These are phyloP conservation scores for Epichloe baconii DNA, from an alignment of 2,329 filamentous ascomycete genomes.

Conservation along the genomic window DNA sequence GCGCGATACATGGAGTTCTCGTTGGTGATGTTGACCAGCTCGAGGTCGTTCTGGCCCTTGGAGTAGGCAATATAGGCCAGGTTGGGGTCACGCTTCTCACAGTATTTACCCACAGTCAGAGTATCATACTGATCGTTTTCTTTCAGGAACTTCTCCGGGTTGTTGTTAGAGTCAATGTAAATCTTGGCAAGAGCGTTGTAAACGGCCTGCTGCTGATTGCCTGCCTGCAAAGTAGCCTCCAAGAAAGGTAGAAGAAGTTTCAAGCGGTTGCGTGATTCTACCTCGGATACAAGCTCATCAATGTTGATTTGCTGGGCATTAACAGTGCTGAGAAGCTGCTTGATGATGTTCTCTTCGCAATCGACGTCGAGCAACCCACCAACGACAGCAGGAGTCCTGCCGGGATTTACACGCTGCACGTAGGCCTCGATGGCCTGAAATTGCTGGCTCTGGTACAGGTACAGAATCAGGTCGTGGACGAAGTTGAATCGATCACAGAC, in stretches of 20 bases:
- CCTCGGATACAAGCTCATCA: constrained; percentile 83
- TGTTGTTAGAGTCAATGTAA: constrained; percentile 97
- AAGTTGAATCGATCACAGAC: constrained; percentile 99
- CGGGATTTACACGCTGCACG: constrained; percentile 90
- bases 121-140: constrained; percentile 97
- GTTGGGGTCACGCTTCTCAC: constrained; percentile 95
- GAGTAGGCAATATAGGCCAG: constrained; percentile 88
- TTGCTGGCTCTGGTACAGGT: constrained; percentile 97
- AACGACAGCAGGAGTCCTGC: constrained; percentile 80
- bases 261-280: constrained; percentile 89
- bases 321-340: constrained; percentile 74
- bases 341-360: constrained; percentile 93
- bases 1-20: constrained; percentile 99
- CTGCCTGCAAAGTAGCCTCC: constrained; percentile 75
- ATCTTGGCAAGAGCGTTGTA: constrained; percentile 98
- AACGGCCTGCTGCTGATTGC: constrained; percentile 91
- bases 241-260: constrained; percentile 95
- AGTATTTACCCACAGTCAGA: constrained; percentile 88
- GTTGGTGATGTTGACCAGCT: constrained; percentile 95
- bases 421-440: constrained; percentile 99
- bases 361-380: constrained; percentile 92
- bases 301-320: constrained; percentile 79
- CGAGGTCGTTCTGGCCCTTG: constrained; percentile 94
- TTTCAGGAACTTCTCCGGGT: constrained; percentile 93
- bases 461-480: constrained; percentile 89